Evolutionary conservation across 2,329 filamentous ascomycete species (phyloP).

Genomic region (Epichloe elymi): DNA sequence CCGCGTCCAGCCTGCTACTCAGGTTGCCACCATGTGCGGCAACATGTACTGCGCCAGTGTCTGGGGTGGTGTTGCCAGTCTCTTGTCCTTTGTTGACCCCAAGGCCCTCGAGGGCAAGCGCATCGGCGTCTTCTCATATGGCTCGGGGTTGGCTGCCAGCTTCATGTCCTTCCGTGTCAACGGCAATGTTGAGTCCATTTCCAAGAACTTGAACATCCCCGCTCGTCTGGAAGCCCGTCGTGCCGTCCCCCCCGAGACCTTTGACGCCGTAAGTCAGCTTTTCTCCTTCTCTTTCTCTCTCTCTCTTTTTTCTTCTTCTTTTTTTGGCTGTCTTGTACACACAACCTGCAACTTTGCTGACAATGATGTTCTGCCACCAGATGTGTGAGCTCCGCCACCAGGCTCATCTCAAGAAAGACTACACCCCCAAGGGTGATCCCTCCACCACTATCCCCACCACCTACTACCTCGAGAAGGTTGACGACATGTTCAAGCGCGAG

Average conservation of each 20-base stretch:
- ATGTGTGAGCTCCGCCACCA: slow-evolving; percentile 73
- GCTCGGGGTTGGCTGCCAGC: slow-evolving; percentile 58
- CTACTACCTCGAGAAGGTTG: slow-evolving; percentile 70
- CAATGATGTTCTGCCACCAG: slow-evolving; percentile 24
- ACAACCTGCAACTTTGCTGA: not conserved
- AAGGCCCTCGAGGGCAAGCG: slow-evolving; percentile 57
- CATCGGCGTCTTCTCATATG: slow-evolving; percentile 67
- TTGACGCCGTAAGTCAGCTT: slow-evolving; percentile 46
- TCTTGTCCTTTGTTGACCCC: slow-evolving; percentile 51
- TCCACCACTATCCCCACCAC: slow-evolving; percentile 53
- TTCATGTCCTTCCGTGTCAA: slow-evolving; percentile 63
- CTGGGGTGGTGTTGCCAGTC: slow-evolving; percentile 61
- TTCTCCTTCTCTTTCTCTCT: not conserved
- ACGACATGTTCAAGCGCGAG: slow-evolving; percentile 75
- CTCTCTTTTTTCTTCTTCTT: not conserved
- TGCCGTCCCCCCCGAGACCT: slow-evolving; percentile 60
- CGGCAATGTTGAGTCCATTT: slow-evolving; percentile 55
- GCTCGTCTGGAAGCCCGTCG: slow-evolving; percentile 52
- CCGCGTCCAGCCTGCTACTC: slow-evolving; percentile 58
- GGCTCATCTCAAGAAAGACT: slow-evolving; percentile 72
- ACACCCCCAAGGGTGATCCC: slow-evolving; percentile 52
- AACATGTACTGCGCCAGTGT: slow-evolving; percentile 61
- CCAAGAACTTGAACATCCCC: slow-evolving; percentile 56
- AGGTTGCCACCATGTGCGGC: slow-evolving; percentile 64
- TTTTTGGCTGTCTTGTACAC: not conserved